Conservation (phyloP, 2,329 filamentous ascomycete species). For the Pseudocercospora cruenta region DNA sequence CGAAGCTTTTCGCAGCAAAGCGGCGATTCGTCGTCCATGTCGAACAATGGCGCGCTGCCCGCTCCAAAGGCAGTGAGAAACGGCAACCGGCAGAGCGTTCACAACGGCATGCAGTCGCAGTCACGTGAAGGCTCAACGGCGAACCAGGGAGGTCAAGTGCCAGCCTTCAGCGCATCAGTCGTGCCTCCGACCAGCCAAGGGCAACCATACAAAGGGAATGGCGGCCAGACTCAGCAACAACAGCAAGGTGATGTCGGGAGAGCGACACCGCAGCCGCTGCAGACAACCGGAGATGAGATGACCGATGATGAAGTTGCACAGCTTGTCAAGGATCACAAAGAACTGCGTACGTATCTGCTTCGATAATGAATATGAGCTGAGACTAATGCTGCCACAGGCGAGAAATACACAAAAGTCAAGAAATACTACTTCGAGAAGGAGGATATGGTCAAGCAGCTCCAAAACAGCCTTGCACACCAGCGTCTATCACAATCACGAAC, state of each 20-base stretch:
- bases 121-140: constrained; percentile 34
- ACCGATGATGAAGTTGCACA: constrained; percentile 52
- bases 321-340: constrained; percentile 55
- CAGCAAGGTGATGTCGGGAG: constrained; percentile 33
- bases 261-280: constrained; percentile 50
- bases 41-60: constrained; percentile 36
- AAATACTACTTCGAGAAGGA: constrained; percentile 94
- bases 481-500: constrained; percentile 92
- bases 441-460: constrained; percentile 86
- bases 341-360: constrained; percentile 47
- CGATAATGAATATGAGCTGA: background rate
- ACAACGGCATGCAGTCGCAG: constrained; percentile 34
- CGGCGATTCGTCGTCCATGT: constrained; percentile 38
- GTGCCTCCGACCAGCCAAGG: constrained; percentile 50
- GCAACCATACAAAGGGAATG: constrained; percentile 43
- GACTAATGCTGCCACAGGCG: constrained; percentile 59
- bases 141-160: constrained; percentile 31
- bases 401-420: constrained; percentile 98
- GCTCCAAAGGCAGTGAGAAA: constrained; percentile 33
- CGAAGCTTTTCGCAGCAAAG: constrained; percentile 38
- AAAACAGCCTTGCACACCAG: constrained; percentile 97
- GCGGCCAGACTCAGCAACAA: constrained; percentile 30
- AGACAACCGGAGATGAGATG: constrained; percentile 46
- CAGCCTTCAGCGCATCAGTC: constrained; percentile 50
- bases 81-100: constrained; percentile 40